These are phyloP conservation scores for Scleroderma bovista DNA, from an alignment of 768 basidiomycete species.

Conservation along the genomic window DNA sequence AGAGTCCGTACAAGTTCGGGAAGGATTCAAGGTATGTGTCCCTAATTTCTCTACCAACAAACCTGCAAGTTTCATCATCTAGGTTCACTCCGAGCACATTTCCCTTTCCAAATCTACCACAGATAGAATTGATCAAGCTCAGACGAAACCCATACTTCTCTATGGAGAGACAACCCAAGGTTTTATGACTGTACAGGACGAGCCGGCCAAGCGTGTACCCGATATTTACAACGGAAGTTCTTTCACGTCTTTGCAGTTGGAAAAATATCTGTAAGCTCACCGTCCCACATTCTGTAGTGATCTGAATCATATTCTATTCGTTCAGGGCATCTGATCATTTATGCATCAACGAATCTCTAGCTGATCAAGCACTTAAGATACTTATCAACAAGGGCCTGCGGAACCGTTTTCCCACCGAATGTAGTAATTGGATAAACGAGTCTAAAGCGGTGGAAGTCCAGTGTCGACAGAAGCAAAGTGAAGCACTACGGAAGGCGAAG, in stretches of 20 bases:
- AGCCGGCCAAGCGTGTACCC: constrained; percentile 2
- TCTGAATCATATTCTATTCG: not conserved
- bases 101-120: constrained; percentile 3
- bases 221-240: not conserved
- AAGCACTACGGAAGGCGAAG: not conserved
- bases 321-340: constrained; percentile 13
- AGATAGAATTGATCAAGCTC: constrained; percentile 4
- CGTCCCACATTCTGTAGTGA: not conserved
- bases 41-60: not conserved
- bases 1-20: constrained; percentile 32
- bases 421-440: constrained; percentile 19
- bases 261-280: constrained; percentile 9
- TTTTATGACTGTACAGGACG: constrained; percentile 24
- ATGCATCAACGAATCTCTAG: constrained; percentile 10
- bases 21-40: not conserved
- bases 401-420: constrained; percentile 18
- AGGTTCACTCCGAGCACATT: constrained; percentile 8
- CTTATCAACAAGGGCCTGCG: constrained; percentile 26
- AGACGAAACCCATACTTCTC: constrained; percentile 22
- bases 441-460: not conserved
- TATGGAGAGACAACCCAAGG: constrained; percentile 33
- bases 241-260: constrained; percentile 9
- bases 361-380: constrained; percentile 7
- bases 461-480: not conserved
- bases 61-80: not conserved